These are phyloP conservation scores for Glaciozyma antarctica DNA, from an alignment of 768 basidiomycete genomes.

Conservation along the genomic window DNA sequence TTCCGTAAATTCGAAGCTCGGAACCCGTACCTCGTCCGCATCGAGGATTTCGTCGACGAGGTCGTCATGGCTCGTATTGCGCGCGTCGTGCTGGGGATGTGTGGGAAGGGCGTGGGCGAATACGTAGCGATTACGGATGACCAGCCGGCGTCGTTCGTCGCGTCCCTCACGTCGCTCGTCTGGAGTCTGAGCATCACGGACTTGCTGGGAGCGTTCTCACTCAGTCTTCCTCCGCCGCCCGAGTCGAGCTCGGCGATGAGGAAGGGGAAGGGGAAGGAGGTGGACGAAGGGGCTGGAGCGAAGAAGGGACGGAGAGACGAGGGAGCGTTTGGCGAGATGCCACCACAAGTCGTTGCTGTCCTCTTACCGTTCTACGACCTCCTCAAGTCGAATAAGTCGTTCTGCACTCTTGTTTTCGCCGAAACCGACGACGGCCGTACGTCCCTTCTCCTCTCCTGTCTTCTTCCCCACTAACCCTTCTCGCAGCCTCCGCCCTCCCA, in stretches of 20 bases:
- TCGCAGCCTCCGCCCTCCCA: constrained; percentile 3
- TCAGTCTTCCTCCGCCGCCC: background rate
- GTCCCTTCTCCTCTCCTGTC: background rate
- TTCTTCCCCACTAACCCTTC: background rate
- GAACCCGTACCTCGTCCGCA: constrained; percentile 31
- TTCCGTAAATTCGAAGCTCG: constrained; percentile 29
- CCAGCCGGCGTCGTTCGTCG: constrained; percentile 21
- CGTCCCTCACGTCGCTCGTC: constrained; percentile 28
- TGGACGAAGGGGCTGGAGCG: background rate
- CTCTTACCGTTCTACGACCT: constrained; percentile 32
- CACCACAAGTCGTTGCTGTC: constrained; percentile 16
- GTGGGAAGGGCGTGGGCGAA: background rate
- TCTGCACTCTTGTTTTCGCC: constrained; percentile 15
- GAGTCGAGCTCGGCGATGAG: background rate
- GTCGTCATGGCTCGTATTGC: constrained; percentile 28
- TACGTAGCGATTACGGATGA: constrained; percentile 30
- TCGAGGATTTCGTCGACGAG: constrained; percentile 36
- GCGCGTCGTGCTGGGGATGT: constrained; percentile 11
- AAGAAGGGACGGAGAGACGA: background rate
- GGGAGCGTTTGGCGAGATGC: constrained; percentile 17
- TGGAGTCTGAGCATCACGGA: constrained; percentile 15
- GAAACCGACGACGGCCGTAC: background rate
- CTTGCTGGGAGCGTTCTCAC: constrained; percentile 8
- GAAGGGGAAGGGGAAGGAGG: constrained; percentile 3
- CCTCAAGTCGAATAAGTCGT: constrained; percentile 32